These are phyloP conservation scores for Colletotrichum navitas DNA, from an alignment of 2,329 filamentous ascomycete species.

Conservation along the genomic window DNA sequence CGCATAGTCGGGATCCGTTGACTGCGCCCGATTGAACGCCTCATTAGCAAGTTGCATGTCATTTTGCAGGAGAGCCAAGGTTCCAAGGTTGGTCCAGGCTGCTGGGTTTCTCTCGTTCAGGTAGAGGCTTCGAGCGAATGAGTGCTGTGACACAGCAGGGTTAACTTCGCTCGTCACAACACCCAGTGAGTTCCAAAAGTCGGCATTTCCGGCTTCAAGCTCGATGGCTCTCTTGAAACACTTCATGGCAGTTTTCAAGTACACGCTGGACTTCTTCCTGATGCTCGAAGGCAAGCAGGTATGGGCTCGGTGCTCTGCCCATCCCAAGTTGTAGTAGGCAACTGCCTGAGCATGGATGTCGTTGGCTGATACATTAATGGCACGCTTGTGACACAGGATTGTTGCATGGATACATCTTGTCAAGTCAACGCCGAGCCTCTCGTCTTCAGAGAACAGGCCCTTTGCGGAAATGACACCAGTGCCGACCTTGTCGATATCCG, in stretches of 20 bases:
- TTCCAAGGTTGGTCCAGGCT: slow-evolving; percentile 91
- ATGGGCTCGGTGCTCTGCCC: slow-evolving; percentile 89
- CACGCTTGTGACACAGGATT: slow-evolving; percentile 89
- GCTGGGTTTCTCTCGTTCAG: slow-evolving; percentile 89
- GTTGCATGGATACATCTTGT: slow-evolving; percentile 75
- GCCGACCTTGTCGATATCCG: slow-evolving; percentile 75
- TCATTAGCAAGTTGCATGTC: slow-evolving; percentile 90
- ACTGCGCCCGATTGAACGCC: slow-evolving; percentile 91
- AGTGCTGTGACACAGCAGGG: slow-evolving; percentile 89
- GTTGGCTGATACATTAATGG: slow-evolving; percentile 77
- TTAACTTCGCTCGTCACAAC: slow-evolving; percentile 90
- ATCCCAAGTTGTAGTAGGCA: slow-evolving; percentile 97
- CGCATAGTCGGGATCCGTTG: slow-evolving; percentile 92
- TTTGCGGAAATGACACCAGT: slow-evolving; percentile 60
- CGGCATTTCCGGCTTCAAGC: slow-evolving; percentile 90
- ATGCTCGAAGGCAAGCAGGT: slow-evolving; percentile 68
- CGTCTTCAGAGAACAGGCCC: slow-evolving; percentile 60
- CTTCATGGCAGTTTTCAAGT: slow-evolving; percentile 83
- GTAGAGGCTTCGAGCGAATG: slow-evolving; percentile 92
- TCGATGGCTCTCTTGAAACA: slow-evolving; percentile 98
- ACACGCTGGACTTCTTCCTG: slow-evolving; percentile 72
- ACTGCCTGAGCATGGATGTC: slow-evolving; percentile 92
- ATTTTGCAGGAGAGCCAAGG: slow-evolving; percentile 85
- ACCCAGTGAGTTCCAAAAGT: slow-evolving; percentile 97
- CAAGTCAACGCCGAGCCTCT: slow-evolving; percentile 63